phyloP scores from a whole-genome alignment of 768 basidiomycete species.

The Trametopsis cervina region DNA sequence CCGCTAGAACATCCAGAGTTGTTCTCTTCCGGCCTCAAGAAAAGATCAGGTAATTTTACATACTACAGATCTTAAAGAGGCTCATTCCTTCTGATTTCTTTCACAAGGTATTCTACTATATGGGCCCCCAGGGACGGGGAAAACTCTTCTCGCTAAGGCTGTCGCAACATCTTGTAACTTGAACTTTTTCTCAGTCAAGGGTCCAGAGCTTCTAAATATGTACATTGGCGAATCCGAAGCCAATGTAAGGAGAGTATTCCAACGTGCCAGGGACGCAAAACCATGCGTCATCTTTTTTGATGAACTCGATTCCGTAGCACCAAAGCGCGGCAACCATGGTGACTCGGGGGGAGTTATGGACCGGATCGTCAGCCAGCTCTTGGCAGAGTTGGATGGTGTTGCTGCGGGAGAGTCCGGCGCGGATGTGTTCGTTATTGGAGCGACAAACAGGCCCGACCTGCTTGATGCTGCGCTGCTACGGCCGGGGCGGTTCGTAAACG shows the following conservation, averaged over 20 bases:
- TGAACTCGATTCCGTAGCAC: constrained; percentile 91
- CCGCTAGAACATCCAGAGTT: constrained; percentile 87
- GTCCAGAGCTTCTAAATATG: constrained; percentile 95
- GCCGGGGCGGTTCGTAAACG: constrained; percentile 74
- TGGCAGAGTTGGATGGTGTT: constrained; percentile 94
- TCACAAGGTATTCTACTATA: constrained; percentile 77
- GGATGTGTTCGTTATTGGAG: constrained; percentile 91
- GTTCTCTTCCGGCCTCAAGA: constrained; percentile 88
- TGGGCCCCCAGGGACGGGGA: constrained; percentile 94
- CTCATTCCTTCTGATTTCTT: background rate
- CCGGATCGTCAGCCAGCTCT: constrained; percentile 88
- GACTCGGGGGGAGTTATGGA: constrained; percentile 99
- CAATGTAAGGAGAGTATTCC: constrained; percentile 90
- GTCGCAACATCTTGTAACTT: constrained; percentile 93
- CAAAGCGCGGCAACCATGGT: constrained; percentile 90
- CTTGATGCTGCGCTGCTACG: constrained; percentile 84
- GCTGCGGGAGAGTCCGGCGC: constrained; percentile 48
- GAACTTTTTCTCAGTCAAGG: constrained; percentile 97
- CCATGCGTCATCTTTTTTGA: constrained; percentile 98
- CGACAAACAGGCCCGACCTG: constrained; percentile 91
- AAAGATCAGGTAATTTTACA: constrained; percentile 68
- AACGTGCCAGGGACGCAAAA: constrained; percentile 82
- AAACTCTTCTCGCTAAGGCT: constrained; percentile 92
- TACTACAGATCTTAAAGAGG: too few species aligned
- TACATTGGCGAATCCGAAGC: constrained; percentile 98